Evolutionary conservation across 345 rosid genomes (phyloP).

Genomic region (Firmiana major): DNA sequence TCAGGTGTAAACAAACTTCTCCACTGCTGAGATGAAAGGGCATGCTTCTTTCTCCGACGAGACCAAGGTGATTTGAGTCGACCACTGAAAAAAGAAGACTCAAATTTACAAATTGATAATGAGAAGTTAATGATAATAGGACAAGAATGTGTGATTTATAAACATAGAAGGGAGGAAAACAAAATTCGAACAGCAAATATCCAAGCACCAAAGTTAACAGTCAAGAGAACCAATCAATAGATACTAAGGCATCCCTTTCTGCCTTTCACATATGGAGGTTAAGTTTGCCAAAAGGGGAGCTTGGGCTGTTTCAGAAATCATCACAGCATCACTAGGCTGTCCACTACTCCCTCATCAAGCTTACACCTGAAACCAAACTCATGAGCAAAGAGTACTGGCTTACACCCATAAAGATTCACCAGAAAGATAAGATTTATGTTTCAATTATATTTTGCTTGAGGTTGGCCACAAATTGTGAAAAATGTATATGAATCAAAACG

Average conservation of each 20-base stretch:
- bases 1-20: slow-evolving; percentile 58
- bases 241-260: neutral
- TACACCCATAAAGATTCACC: neutral
- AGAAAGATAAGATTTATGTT: neutral
- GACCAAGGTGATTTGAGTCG: slow-evolving; percentile 89
- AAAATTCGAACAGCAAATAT: neutral
- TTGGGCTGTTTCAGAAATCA: neutral
- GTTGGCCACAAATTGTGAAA: neutral
- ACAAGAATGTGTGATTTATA: neutral
- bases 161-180: neutral
- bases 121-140: neutral
- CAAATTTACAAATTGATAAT: neutral
- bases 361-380: neutral
- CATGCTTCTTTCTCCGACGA: slow-evolving; percentile 65
- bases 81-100: slow-evolving; percentile 39
- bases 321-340: neutral
- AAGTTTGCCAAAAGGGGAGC: neutral
- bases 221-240: neutral
- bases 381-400: neutral
- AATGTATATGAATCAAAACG: neutral
- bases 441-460: neutral
- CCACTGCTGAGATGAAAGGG: slow-evolving; percentile 75
- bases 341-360: neutral
- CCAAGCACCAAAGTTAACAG: neutral
- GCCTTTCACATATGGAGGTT: neutral